Evolutionary conservation across 257 asterid genomes (phyloP).

Genomic region (Schizonepeta tenuifolia): DNA sequence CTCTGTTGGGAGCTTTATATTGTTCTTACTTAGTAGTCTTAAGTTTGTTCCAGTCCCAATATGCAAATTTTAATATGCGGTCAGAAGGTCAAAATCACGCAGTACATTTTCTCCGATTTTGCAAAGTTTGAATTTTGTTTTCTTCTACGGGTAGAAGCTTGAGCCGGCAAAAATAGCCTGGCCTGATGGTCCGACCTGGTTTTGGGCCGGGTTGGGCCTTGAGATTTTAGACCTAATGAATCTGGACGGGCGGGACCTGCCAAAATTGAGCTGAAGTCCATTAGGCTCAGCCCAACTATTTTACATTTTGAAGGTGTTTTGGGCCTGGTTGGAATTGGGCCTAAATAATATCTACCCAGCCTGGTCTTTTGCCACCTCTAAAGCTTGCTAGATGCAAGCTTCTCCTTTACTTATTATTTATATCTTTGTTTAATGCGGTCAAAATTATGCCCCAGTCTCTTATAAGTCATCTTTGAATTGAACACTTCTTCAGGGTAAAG

Average conservation of each 20-base stretch:
- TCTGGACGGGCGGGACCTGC: too few species aligned
- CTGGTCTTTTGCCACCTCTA: background rate
- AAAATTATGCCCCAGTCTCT: background rate
- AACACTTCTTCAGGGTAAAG: slow-evolving; percentile 65
- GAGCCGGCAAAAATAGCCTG: too few species aligned
- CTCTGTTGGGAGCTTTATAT: background rate
- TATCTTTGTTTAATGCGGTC: background rate
- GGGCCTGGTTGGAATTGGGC: too few species aligned
- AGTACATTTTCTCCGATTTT: background rate
- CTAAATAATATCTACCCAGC: too few species aligned
- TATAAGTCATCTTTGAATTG: background rate
- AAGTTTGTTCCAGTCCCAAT: background rate
- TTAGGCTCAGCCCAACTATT: too few species aligned
- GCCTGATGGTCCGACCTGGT: too few species aligned
- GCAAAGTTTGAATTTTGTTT: background rate
- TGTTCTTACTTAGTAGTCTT: background rate
- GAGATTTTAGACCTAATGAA: too few species aligned
- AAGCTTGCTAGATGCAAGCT: background rate
- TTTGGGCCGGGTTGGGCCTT: too few species aligned
- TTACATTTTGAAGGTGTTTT: too few species aligned
- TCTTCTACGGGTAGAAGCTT: too few species aligned
- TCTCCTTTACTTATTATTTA: background rate
- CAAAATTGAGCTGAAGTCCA: too few species aligned
- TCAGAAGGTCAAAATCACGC: background rate
- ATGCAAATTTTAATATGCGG: background rate